Base-by-base conservation (phyloP, 495 filamentous ascomycete genomes). In the Aspergillus sclerotiicarbonarius region DNA sequence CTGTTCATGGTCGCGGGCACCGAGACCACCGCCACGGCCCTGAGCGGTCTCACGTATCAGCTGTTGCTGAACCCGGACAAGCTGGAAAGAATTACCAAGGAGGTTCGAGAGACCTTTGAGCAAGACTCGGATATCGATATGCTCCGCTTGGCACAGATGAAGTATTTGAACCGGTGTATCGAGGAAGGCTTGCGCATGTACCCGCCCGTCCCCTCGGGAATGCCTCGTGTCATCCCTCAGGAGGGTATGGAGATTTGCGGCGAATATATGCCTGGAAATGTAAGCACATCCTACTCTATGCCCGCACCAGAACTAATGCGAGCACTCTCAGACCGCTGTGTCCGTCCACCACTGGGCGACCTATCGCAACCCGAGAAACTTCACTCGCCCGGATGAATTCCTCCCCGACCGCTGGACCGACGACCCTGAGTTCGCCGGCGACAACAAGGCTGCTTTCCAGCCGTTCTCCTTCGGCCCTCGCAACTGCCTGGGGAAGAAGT, bases 1-100 rank as follows among this genome's bases (percentile, higher is more conserved):
- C 35, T 72, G 3, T 65, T 83, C 20, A 71, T 82, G 35, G 71
- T 78, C 8, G 81, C 71, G 6, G 81, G 81, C 10, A 80, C 77
- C 0, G 84, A 87, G 57, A 85, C 84, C 3, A 82, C 82, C 2
- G 81, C 83, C 0, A 85, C 83, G 0, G 50, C 77, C 0, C 66
- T 87, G 19, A 72, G 74, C 4, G 81, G 76, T 3, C 67, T 76
- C 0, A 74, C 75, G 0, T 86, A 77, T 57, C 66, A 80, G 8
- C 65, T 88, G 2, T 62, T 78, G 0, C 74, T 58, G 6, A 72
- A 81, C 62, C 79, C 73, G 2, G 57, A 71, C 3, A 64, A 70
- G 0, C 57, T 82, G 25, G 58, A 66, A 13, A 77, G 71, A 58
- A 61, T 84, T 15, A 67, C 64, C 0, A 54, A 64, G 10, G 79